phyloP scores from a whole-genome alignment of 306 rosid species.

The Acacia crassicarpa region DNA sequence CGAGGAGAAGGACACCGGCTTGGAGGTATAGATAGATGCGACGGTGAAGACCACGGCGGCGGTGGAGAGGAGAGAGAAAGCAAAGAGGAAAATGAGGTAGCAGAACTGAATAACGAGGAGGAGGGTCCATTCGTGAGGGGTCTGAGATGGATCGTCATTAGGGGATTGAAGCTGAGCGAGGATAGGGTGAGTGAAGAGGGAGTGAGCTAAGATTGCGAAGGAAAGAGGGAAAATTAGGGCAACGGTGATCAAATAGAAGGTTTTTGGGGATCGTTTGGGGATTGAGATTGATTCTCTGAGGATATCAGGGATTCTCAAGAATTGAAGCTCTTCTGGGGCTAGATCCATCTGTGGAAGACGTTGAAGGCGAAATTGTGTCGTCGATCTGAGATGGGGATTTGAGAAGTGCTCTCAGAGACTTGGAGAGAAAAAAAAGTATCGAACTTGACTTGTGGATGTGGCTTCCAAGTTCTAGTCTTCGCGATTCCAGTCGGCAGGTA shows the following conservation, averaged over 20 bases:
- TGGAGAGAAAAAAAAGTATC: not conserved
- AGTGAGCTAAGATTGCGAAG: conserved; percentile 87
- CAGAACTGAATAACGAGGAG: conserved; percentile 74
- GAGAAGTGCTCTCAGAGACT: not conserved
- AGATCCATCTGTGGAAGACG: conserved; percentile 60
- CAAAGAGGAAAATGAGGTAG: conserved; percentile 89
- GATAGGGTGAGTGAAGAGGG: conserved; percentile 91
- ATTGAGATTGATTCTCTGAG: conserved; percentile 73
- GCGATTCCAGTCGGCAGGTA: not conserved
- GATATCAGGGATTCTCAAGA: conserved; percentile 52
- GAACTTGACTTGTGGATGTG: not conserved
- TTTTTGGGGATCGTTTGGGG: conserved; percentile 79
- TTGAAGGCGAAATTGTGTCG: not conserved
- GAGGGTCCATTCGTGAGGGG: conserved; percentile 71
- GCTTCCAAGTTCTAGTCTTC: not conserved
- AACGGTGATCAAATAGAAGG: conserved; percentile 82
- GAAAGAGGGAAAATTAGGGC: conserved; percentile 92
- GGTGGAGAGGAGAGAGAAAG: conserved; percentile 92
- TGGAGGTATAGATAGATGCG: conserved; percentile 87
- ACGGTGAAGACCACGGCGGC: conserved; percentile 96
- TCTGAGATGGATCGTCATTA: conserved; percentile 51
- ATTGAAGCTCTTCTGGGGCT: conserved; percentile 82
- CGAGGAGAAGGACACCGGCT: conserved; percentile 69
- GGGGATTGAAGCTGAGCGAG: conserved; percentile 69
- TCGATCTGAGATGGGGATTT: not conserved